Base-by-base conservation (phyloP, 2,329 filamentous ascomycete species). In the Aphanocladium album region DNA sequence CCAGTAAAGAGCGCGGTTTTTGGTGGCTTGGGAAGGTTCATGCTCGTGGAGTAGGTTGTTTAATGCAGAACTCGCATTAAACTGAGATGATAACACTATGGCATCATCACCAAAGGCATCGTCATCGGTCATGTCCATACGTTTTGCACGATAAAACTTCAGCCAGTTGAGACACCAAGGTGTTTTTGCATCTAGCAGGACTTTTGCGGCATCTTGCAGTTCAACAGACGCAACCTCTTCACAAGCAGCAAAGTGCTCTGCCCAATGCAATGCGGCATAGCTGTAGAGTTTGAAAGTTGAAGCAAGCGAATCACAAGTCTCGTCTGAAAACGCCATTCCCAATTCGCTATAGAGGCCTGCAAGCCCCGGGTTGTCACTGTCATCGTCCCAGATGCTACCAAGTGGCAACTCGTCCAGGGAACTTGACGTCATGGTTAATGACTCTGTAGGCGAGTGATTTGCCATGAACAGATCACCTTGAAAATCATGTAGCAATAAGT, bases 261-360 rank as follows among this genome's bases (percentile, higher is more conserved):
- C 66, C 75, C 74, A 77, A 65, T 76, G 62, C 25, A 65, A 64
- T 1, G 75, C 67, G 17, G 74, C 65, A 65, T 77, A 77, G 47
- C 68, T 68, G 63, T 74, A 75, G 51, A 76, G 68, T 25, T 27
- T 46, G 52, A 74, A 70, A 21, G 63, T 60, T 12, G 68, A 59
- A 39, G 61, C 57, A 27, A 75, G 64, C 27, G 53, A 41, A 41
- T 54, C 37, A 73, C 39, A 43, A 16, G 16, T 19, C 16, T 16
- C 35, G 17, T 6, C 33, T 35, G 33, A 35, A 43, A 8, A 43
- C 39, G 39, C 7, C 17, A 5, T 43, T 6, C 5, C 12, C 16
- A 16, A 5, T 5, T 43, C 39, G 16, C 39, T 16, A 16, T 17
- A 43, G 6, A 43, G 39, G 7, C 7, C 39, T 5, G 7, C 39